These are phyloP conservation scores for Hemerocallis citrina DNA, from an alignment of 106 monocot species.

Conservation along the genomic window DNA sequence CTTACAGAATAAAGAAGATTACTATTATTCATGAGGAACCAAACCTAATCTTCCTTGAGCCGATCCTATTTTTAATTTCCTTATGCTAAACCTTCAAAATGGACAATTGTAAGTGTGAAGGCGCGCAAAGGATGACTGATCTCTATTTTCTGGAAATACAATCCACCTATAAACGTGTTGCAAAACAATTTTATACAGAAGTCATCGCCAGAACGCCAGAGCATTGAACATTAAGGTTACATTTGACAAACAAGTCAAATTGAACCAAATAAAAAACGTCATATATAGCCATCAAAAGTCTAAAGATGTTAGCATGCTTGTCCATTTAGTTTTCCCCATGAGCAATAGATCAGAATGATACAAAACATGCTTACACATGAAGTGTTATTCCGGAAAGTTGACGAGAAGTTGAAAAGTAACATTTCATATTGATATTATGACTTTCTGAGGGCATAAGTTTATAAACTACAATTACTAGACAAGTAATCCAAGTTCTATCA, in stretches of 20 bases:
- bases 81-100: neutral
- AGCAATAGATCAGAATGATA: too few relatives aligned
- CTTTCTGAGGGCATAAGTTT: neutral
- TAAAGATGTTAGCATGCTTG: neutral
- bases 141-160: neutral
- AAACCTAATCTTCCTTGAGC: neutral
- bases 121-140: neutral
- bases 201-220: neutral
- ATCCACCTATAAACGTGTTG: neutral
- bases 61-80: neutral
- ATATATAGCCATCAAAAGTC: neutral
- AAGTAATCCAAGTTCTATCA: neutral
- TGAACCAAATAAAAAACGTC: neutral
- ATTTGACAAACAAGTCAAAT: neutral
- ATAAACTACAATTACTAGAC: neutral
- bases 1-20: neutral
- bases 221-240: too few relatives aligned
- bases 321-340: neutral
- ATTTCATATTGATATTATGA: neutral
- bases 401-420: too few relatives aligned
- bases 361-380: neutral
- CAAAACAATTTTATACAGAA: neutral
- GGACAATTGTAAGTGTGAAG: neutral
- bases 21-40: neutral
- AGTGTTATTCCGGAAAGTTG: too few relatives aligned